Conservation (phyloP, 192 early-diverging fungal species). For the Rhizophlyctis rosea region DNA sequence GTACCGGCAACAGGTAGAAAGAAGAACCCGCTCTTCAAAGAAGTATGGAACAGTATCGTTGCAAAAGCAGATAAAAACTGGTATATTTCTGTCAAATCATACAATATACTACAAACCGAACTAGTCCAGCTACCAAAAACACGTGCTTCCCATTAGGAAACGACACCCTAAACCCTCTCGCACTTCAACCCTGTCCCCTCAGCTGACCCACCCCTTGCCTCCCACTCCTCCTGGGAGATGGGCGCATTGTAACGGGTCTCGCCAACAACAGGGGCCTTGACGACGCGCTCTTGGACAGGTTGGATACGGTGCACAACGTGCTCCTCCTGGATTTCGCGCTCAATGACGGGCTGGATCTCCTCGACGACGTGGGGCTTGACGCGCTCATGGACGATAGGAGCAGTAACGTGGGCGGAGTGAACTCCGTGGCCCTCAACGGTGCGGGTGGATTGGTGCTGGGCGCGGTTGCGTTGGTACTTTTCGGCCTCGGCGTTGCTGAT, state of each 20-base stretch:
- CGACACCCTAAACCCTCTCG: too few relatives aligned
- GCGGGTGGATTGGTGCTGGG: constrained; percentile 6
- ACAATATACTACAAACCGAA: too few relatives aligned
- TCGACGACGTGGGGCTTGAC: constrained; percentile 24
- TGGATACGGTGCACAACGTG: constrained; percentile 21
- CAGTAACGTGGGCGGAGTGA: constrained; percentile 5
- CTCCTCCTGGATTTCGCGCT: constrained; percentile 24
- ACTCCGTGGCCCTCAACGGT: constrained; percentile 12
- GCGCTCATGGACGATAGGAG: constrained; percentile 17
- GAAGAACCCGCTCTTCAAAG: too few relatives aligned
- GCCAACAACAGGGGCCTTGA: constrained; percentile 9
- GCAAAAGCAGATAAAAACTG: too few relatives aligned
- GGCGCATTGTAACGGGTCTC: constrained; percentile 23
- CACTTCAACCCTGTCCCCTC: constrained; percentile 17
- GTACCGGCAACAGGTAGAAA: too few relatives aligned
- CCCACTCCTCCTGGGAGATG: constrained; percentile 26
- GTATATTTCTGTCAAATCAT: too few relatives aligned
- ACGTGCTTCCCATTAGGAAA: too few relatives aligned
- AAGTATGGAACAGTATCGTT: too few relatives aligned
- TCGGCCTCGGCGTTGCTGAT: constrained; percentile 11
- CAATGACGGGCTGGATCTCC: constrained; percentile 28
- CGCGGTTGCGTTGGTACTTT: constrained; percentile 12
- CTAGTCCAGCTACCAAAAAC: too few relatives aligned
- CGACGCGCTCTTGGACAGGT: constrained; percentile 26
- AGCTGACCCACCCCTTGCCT: constrained; percentile 21